Percentiles rank a stretch among this genome's conserved stretches.
Conservation (phyloP, 2,329 filamentous ascomycete genomes). For the Myotisia sp. region DNA sequence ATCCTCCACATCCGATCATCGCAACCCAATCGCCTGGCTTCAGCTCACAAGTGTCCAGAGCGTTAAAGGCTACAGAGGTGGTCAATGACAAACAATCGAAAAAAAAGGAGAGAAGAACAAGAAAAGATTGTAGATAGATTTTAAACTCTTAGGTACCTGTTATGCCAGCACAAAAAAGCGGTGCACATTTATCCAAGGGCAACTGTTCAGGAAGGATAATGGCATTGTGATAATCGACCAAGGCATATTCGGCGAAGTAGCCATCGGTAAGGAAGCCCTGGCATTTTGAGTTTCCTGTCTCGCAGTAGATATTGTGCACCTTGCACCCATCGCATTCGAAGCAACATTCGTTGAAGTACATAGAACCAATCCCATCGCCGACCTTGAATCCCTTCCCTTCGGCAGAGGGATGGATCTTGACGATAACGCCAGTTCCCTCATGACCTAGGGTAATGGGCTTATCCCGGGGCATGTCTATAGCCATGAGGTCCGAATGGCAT, state of each 20-base stretch:
- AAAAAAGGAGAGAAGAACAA: too few species aligned
- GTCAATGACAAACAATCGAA: too few species aligned
- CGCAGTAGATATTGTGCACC: conserved; percentile 14
- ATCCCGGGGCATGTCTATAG: conserved; percentile 3
- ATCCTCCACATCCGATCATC: too few species aligned
- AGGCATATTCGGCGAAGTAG: conserved; percentile 35
- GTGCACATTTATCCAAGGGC: conserved; percentile 26
- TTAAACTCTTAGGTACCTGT: conserved; percentile 25
- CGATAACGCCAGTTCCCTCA: conserved; percentile 35
- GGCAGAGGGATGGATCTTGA: conserved; percentile 22
- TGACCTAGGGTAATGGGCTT: conserved; percentile 27
- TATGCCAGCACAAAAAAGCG: conserved; percentile 38
- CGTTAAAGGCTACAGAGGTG: too few species aligned
- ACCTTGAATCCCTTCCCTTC: conserved; percentile 28
- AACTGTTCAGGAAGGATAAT: conserved; percentile 25
- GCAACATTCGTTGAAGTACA: conserved; percentile 34
- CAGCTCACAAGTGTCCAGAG: too few species aligned
- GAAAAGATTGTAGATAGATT: too few species aligned
- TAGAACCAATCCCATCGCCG: conserved; percentile 34
- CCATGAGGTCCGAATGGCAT: conserved; percentile 28
- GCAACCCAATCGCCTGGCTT: too few species aligned
- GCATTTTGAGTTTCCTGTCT: conserved; percentile 25
- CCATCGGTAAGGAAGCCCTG: conserved; percentile 33
- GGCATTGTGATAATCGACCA: conserved; percentile 33
- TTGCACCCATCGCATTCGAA: conserved; percentile 33